Base-by-base conservation (phyloP, 257 asterid species). In the Gynochthodes officinalis region DNA sequence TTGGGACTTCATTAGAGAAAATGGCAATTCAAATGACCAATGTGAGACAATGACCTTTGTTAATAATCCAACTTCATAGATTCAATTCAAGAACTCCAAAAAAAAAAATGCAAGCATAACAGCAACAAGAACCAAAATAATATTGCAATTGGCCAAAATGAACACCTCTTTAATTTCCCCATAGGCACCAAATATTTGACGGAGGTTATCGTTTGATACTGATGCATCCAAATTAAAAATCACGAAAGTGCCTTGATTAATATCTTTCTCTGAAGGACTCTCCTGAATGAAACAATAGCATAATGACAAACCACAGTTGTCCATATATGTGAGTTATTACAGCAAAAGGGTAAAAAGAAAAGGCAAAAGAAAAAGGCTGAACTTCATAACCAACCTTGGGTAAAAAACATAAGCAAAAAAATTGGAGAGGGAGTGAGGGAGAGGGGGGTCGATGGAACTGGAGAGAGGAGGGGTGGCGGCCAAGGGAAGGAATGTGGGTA, bases 161-260 rank as follows among this genome's bases (percentile, higher is more conserved):
- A 44, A 23, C 72, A 93, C 98, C 97, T 93, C 98, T 85, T 93
- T 93, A n/a, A n/a, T n/a, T n/a, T n/a, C n/a, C n/a, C n/a, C n/a
- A n/a, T n/a, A n/a, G n/a, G n/a, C n/a, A n/a, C n/a, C n/a, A n/a
- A n/a, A n/a, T n/a, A n/a, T n/a, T n/a, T n/a, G n/a, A n/a, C n/a
- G n/a, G n/a, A n/a, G 90, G 73, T 93, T 96, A 21, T 90, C 97
- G 53, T 84, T 89, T 65, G 97, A 83, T 67, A 93, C 97, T 59
- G 98, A 93, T 35, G 96, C 85, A 78, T 93, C 98, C 87, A 93
- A 83, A 85, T 93, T 93, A 83, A 93, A 93, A 49, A 86, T 95
- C 76, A 93, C 98, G 27, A 93, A 80, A 67, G 98, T 93, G 77
- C 98, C 98, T 82, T 93, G 98, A 78, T 93, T 93, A 69, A 93